Base-by-base conservation (phyloP, 1,284 basidiomycete species). In the Dichomitus squalens region DNA sequence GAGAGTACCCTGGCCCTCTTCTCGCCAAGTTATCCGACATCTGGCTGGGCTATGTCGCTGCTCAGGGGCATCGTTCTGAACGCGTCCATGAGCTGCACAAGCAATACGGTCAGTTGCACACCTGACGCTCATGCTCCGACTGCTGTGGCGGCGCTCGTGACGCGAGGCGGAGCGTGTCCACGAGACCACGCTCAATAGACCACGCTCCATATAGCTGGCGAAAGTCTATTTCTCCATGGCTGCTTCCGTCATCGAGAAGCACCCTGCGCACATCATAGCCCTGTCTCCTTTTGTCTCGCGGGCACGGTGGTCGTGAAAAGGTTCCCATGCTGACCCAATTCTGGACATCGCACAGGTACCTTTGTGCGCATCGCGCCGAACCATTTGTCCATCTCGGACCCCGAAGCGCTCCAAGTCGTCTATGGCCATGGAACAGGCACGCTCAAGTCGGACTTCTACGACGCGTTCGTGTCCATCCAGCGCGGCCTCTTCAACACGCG, bases 281-380 rank as follows among this genome's bases (percentile, higher is more conserved):
- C n/a, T n/a, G n/a, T n/a, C n/a, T n/a, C n/a, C n/a, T n/a, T n/a
- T n/a, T 27, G 14, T 27, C 14, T 43, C 23, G 25, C 31, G 12
- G 27, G 1, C 25, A 25, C 14, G 7, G 3, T 4, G n/a, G 20
- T 12, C 23, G 23, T 40, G 21, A 12, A 44, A 43, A 43, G 1
- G 25, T 46, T 31, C 29, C 9, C 43, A 50, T 46, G 60, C 52
- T 53, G 35, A 52, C 48, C 18, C 23, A 18, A 12, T 53, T 7
- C 25, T 49, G 43, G n/a, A 39, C 18, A 23, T 23, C 29, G 4
- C 40, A 9, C 58, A 92, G 92, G 92, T 39, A 83, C 83, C 2
- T 80, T 94, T 53, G 88, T 95, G n/a, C 89, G 94, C 61, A 77
- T 96, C 57, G 91, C 92, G 0, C 93, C 94, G 0, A 93, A 95